Evolutionary conservation across 1,139 yeast genomes (phyloP).

Genomic region (Arxiozyma telluris): DNA sequence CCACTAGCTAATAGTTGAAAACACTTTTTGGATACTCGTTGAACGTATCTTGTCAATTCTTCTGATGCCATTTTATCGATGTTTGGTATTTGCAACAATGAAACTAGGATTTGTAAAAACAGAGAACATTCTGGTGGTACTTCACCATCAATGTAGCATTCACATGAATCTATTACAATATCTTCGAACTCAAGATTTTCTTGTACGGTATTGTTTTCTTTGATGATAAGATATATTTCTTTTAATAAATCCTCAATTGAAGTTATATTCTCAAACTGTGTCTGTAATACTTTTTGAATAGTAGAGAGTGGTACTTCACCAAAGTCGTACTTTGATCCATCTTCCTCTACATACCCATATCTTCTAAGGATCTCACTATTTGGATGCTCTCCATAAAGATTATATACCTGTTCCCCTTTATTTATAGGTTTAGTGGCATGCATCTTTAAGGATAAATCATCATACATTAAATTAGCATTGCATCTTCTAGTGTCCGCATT

Average conservation of each 20-base stretch:
- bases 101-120: constrained; percentile 39
- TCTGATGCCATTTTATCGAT: constrained; percentile 5
- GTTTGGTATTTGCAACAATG: constrained; percentile 16
- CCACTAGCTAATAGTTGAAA: constrained; percentile 29
- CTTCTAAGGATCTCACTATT: constrained; percentile 80
- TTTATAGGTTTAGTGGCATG: constrained; percentile 53
- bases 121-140: constrained; percentile 48
- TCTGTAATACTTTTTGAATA: constrained; percentile 29
- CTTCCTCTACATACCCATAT: constrained; percentile 80
- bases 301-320: constrained; percentile 55
- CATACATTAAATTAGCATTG: constrained; percentile 62
- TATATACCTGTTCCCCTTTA: constrained; percentile 67
- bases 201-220: constrained; percentile 30
- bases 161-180: constrained; percentile 51
- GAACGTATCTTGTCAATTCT: constrained; percentile 9
- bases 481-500: constrained; percentile 76
- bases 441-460: constrained; percentile 49
- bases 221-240: constrained; percentile 25
- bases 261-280: constrained; percentile 12
- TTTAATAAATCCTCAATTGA: constrained; percentile 3
- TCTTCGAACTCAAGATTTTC: constrained; percentile 41
- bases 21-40: constrained; percentile 28
- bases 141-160: constrained; percentile 49
- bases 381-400: constrained; percentile 86
- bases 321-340: constrained; percentile 69